Conservation (phyloP, 371 early-diverging fungal genomes). For the Chytridium lagenaria region DNA sequence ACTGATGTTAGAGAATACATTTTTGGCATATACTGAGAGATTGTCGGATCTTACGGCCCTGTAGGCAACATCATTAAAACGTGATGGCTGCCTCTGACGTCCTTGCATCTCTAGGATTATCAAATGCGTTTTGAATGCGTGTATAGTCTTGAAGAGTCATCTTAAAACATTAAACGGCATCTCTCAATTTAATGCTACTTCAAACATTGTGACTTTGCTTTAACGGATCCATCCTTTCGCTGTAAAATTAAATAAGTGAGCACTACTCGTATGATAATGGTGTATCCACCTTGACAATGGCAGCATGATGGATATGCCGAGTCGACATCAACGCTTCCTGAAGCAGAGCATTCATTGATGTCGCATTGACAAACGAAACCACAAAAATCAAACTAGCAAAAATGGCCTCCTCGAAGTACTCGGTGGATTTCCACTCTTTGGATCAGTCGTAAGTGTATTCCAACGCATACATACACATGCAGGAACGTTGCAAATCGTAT, state of each 20-base stretch:
- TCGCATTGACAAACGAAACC: neutral
- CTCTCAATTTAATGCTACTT: conserved; percentile 31
- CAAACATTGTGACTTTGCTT: conserved; percentile 52
- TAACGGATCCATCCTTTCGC: conserved; percentile 53
- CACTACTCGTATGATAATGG: no score
- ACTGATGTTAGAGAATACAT: conserved; percentile 28
- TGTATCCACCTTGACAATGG: conserved; percentile 50
- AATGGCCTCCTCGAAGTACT: neutral
- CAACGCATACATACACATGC: neutral
- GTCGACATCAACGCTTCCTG: conserved; percentile 55
- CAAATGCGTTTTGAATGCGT: conserved; percentile 48
- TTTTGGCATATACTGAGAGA: conserved; percentile 56
- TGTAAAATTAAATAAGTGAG: conserved; percentile 22
- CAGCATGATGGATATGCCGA: conserved; percentile 52
- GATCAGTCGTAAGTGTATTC: conserved; percentile 29
- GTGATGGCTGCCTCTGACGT: conserved; percentile 46
- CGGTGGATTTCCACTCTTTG: conserved; percentile 20
- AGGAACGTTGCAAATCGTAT: neutral
- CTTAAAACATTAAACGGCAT: no score
- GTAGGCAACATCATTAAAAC: conserved; percentile 48
- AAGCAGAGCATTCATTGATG: conserved; percentile 59
- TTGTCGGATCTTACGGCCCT: conserved; percentile 53
- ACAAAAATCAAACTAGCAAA: neutral
- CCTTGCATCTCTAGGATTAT: conserved; percentile 50
- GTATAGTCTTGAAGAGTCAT: conserved; percentile 38